Conservation (phyloP, 345 rosid genomes). For the Citrus reticulata region DNA sequence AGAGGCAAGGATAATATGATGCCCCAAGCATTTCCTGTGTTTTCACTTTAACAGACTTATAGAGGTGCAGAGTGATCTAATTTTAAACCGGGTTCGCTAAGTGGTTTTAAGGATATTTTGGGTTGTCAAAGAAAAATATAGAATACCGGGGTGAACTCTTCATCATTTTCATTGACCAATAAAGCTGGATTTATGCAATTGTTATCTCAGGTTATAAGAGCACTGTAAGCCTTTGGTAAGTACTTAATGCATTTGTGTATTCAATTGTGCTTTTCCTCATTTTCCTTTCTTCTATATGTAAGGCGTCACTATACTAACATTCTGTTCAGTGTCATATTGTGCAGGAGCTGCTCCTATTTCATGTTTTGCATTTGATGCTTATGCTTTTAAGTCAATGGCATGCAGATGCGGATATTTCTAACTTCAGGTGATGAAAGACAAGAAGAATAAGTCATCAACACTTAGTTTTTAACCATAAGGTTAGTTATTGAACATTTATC, state of each 20-base stretch:
- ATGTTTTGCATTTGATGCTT: background rate
- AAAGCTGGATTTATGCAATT: background rate
- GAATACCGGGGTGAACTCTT: conserved; percentile 5
- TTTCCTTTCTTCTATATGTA: background rate
- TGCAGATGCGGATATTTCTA: background rate
- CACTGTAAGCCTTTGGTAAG: background rate
- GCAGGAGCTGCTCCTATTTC: conserved; percentile 17
- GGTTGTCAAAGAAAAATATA: background rate
- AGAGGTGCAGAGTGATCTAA: background rate
- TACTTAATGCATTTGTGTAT: background rate
- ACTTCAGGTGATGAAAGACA: background rate
- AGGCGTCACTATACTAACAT: background rate
- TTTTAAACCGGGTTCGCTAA: background rate
- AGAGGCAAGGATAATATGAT: conserved; percentile 31
- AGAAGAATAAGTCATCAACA: background rate
- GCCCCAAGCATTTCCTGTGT: background rate
- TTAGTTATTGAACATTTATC: conserved; percentile 2
- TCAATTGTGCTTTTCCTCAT: background rate
- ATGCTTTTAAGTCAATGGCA: background rate
- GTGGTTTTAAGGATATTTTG: background rate
- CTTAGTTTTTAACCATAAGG: conserved; percentile 2
- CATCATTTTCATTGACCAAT: background rate
- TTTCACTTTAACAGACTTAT: background rate
- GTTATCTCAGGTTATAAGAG: background rate
- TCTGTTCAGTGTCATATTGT: background rate